These are phyloP conservation scores for Cardamine resedifolia DNA, from an alignment of 345 rosid genomes.

Conservation along the genomic window DNA sequence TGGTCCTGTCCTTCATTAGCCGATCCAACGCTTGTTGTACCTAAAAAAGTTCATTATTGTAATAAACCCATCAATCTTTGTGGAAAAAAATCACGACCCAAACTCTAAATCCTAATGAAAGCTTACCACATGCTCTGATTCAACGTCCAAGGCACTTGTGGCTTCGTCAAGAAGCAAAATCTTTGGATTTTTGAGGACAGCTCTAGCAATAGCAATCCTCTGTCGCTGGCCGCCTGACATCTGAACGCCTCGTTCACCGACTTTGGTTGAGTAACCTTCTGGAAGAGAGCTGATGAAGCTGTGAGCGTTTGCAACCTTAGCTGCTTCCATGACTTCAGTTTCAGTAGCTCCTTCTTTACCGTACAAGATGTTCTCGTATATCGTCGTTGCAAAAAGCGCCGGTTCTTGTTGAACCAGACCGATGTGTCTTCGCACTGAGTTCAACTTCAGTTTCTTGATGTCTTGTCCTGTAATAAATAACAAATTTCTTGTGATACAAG, in stretches of 20 bases:
- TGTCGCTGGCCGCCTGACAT: constrained; percentile 93
- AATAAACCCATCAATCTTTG: not conserved
- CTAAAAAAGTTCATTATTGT: constrained; percentile 12
- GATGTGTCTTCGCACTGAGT: constrained; percentile 69
- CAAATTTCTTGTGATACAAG: not conserved
- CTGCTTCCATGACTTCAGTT: constrained; percentile 78
- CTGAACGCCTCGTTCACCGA: constrained; percentile 87
- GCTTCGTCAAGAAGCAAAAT: constrained; percentile 90
- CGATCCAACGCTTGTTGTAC: constrained; percentile 80
- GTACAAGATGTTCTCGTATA: constrained; percentile 81
- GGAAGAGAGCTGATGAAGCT: constrained; percentile 79
- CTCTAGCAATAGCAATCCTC: constrained; percentile 89
- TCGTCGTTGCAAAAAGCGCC: constrained; percentile 79
- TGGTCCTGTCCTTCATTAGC: constrained; percentile 73
- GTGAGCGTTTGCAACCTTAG: constrained; percentile 86
- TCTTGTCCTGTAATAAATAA: constrained; percentile 55
- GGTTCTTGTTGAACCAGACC: constrained; percentile 95
- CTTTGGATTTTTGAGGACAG: constrained; percentile 84
- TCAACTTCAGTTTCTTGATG: constrained; percentile 60
- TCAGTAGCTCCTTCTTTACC: constrained; percentile 85
- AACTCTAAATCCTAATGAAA: not conserved
- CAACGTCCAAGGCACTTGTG: constrained; percentile 85
- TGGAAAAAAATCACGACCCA: not conserved
- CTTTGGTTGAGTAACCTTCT: constrained; percentile 77
- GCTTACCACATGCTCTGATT: constrained; percentile 68